Evolutionary conservation across 768 basidiomycete genomes (phyloP).

Genomic region (Kwoniella dejecticola): DNA sequence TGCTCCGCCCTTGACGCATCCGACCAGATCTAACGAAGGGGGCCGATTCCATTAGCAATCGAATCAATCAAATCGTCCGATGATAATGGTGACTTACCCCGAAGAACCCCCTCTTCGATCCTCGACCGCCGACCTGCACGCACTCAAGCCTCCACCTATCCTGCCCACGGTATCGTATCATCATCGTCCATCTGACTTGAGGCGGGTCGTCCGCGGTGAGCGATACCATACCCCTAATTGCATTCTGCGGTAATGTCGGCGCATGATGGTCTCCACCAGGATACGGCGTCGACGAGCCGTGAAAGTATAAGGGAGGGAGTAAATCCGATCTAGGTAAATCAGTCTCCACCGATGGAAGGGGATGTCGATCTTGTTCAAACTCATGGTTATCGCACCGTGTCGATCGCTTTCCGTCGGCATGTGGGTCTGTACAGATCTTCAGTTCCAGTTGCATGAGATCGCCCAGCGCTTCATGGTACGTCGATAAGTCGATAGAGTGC

Average conservation of each 20-base stretch:
- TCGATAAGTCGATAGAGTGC: constrained; percentile 31
- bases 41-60: constrained; percentile 3
- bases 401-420: neutral
- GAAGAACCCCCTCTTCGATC: constrained; percentile 46
- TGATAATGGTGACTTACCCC: constrained; percentile 37
- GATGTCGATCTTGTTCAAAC: neutral
- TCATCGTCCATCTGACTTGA: constrained; percentile 52
- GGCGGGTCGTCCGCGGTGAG: constrained; percentile 51
- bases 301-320: constrained; percentile 45
- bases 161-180: constrained; percentile 50
- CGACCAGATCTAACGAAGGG: constrained; percentile 46
- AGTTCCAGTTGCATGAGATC: constrained; percentile 45
- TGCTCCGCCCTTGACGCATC: constrained; percentile 42
- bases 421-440: constrained; percentile 21
- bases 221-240: constrained; percentile 40
- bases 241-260: constrained; percentile 19
- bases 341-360: constrained; percentile 27
- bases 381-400: neutral
- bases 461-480: constrained; percentile 46
- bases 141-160: constrained; percentile 53
- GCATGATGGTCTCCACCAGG: constrained; percentile 18
- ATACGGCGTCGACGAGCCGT: constrained; percentile 32
- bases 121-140: constrained; percentile 51
- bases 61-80: neutral
- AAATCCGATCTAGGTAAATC: constrained; percentile 34